Evolutionary conservation across 345 rosid species (phyloP).

Genomic region (Noccaea caerulescens): DNA sequence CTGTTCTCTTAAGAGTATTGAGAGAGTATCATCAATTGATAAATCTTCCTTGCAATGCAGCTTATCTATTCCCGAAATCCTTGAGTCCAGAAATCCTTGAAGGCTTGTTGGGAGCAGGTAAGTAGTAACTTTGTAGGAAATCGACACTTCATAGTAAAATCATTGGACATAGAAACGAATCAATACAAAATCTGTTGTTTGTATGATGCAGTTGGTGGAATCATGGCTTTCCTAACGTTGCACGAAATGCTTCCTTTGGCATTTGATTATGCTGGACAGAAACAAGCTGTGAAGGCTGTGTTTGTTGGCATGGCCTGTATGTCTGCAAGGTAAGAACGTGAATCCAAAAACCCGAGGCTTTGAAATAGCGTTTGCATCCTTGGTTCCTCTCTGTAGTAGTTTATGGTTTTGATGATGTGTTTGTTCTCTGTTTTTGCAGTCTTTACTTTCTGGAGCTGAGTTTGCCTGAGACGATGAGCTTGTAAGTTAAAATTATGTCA

Average conservation of each 20-base stretch:
- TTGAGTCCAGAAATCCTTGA: constrained; percentile 92
- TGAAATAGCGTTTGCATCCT: constrained; percentile 16
- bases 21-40: constrained; percentile 4
- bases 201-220: constrained; percentile 83
- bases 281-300: constrained; percentile 96
- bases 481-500: constrained; percentile 41
- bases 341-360: constrained; percentile 15
- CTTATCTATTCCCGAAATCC: constrained; percentile 92
- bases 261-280: constrained; percentile 97
- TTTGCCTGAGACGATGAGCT: constrained; percentile 74
- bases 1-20: not conserved
- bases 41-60: constrained; percentile 51
- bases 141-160: not conserved
- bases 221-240: constrained; percentile 96
- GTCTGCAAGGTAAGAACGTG: constrained; percentile 80
- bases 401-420: constrained; percentile 25
- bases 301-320: constrained; percentile 98
- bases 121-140: not conserved
- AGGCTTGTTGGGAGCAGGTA: constrained; percentile 93
- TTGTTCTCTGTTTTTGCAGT: constrained; percentile 51
- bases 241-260: constrained; percentile 99
- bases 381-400: not conserved
- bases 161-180: not conserved
- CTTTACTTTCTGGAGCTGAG: constrained; percentile 82
- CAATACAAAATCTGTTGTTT: constrained; percentile 10